These are phyloP conservation scores for Lindgomyces ingoldianus DNA, from an alignment of 495 filamentous ascomycete genomes.

Conservation along the genomic window DNA sequence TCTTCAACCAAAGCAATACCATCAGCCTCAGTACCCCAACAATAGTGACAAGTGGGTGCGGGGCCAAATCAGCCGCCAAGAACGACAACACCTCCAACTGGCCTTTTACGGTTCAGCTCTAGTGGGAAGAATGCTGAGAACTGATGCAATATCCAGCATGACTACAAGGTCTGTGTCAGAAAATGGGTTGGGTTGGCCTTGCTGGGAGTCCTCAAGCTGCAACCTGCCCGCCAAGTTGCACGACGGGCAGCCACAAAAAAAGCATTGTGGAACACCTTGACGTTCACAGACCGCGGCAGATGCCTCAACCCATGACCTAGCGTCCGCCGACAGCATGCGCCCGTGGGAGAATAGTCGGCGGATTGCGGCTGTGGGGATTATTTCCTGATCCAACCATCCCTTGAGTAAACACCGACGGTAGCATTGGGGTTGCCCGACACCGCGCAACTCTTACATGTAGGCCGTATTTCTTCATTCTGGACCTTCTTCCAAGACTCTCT, in stretches of 20 bases:
- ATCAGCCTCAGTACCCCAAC: neutral
- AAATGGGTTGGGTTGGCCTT: neutral
- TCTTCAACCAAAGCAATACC: neutral
- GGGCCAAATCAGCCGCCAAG: neutral
- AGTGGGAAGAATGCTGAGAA: neutral
- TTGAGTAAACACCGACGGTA: neutral
- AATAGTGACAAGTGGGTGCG: neutral
- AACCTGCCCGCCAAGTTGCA: conserved; percentile 11
- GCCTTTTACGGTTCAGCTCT: neutral
- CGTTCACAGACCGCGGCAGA: neutral
- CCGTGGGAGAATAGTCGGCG: neutral
- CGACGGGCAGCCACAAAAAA: conserved; percentile 18
- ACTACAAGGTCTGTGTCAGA: conserved; percentile 11
- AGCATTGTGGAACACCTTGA: conserved; percentile 28
- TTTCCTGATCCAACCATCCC: neutral
- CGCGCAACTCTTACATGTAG: neutral
- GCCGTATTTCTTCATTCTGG: neutral
- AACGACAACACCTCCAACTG: neutral
- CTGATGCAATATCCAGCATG: neutral
- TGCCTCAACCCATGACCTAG: neutral
- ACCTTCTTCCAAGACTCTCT: conserved; percentile 13
- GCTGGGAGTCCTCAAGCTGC: neutral
- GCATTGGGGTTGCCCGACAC: neutral
- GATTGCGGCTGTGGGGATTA: neutral
- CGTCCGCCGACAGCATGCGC: neutral